A percentile compares a stretch with the other conserved stretches of the same genome.
These are phyloP conservation scores for Aspergillus saccharolyticus DNA, from an alignment of 495 filamentous ascomycete species.

Conservation along the genomic window DNA sequence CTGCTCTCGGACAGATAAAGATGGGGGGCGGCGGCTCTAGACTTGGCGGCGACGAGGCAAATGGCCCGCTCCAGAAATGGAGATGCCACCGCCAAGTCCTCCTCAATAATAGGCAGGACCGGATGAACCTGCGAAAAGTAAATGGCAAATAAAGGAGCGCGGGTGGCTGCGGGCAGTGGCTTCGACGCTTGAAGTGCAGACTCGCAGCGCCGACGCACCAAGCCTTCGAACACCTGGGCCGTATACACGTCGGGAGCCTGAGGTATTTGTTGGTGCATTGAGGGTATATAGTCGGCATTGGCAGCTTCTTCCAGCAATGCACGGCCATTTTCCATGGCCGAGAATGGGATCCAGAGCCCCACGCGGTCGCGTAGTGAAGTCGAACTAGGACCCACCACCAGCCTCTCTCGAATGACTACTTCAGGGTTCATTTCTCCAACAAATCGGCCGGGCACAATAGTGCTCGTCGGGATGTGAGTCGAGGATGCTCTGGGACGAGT, in stretches of 20 bases:
- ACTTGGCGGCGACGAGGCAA: constrained; percentile 44
- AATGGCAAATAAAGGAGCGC: constrained; percentile 22
- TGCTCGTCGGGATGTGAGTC: too few relatives aligned
- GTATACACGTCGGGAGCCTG: too few relatives aligned
- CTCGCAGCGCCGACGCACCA: constrained; percentile 26
- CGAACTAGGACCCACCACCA: constrained; percentile 22
- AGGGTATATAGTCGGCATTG: constrained; percentile 6
- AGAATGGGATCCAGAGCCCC: constrained; percentile 43
- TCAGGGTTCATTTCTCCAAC: constrained; percentile 48
- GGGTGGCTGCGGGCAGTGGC: constrained; percentile 25
- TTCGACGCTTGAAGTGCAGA: constrained; percentile 28
- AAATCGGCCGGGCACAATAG: constrained; percentile 17
- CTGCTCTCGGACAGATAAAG: constrained; percentile 28
- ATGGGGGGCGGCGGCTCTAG: constrained; percentile 26
- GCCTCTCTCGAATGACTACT: constrained; percentile 37
- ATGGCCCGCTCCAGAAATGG: constrained; percentile 41
- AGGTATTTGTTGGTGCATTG: too few relatives aligned
- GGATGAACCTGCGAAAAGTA: constrained; percentile 34
- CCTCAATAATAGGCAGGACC: constrained; percentile 37
- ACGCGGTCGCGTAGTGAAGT: constrained; percentile 29
- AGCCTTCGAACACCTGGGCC: constrained; percentile 10
- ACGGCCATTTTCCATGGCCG: constrained; percentile 3
- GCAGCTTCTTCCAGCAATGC: background rate
- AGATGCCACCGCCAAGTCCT: constrained; percentile 20
- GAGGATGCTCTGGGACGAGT: too few relatives aligned